A percentile compares a stretch with the other conserved stretches of the same genome.
Conservation (phyloP, 805 yeast genomes). For the Yarrowia keelungensis region DNA sequence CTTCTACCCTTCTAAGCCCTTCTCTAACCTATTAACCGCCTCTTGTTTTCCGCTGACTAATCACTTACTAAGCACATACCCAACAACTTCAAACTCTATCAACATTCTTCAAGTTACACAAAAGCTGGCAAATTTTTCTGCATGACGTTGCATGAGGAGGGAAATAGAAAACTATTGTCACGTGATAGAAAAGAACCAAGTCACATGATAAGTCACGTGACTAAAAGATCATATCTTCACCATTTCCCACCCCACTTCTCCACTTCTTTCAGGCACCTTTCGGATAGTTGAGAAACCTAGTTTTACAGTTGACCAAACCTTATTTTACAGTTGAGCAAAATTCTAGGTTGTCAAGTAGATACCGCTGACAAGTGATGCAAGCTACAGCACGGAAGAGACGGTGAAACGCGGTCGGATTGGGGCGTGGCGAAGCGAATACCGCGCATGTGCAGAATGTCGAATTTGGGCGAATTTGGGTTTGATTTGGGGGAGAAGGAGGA, state of each 20-base stretch:
- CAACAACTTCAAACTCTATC: no score
- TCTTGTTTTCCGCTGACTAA: no score
- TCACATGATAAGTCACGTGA: no score
- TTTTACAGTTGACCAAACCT: not conserved
- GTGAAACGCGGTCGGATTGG: not conserved
- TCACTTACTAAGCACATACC: no score
- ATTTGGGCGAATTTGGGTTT: not conserved
- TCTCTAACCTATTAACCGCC: no score
- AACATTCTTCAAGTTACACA: no score
- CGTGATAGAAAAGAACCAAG: no score
- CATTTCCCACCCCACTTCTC: not conserved
- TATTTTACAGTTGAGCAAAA: not conserved
- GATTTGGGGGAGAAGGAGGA: not conserved
- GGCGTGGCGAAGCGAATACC: constrained; percentile 7
- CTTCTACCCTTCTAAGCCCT: no score
- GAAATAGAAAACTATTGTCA: no score
- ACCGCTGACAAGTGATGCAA: not conserved
- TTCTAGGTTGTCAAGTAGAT: not conserved
- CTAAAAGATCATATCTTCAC: no score
- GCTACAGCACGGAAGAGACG: not conserved
- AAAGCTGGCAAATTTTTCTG: no score
- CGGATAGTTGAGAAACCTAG: not conserved
- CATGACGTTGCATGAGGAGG: no score
- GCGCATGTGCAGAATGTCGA: not conserved
- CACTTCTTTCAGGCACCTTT: not conserved